phyloP scores from a whole-genome alignment of 768 basidiomycete species.

The Amanita exitialis region DNA sequence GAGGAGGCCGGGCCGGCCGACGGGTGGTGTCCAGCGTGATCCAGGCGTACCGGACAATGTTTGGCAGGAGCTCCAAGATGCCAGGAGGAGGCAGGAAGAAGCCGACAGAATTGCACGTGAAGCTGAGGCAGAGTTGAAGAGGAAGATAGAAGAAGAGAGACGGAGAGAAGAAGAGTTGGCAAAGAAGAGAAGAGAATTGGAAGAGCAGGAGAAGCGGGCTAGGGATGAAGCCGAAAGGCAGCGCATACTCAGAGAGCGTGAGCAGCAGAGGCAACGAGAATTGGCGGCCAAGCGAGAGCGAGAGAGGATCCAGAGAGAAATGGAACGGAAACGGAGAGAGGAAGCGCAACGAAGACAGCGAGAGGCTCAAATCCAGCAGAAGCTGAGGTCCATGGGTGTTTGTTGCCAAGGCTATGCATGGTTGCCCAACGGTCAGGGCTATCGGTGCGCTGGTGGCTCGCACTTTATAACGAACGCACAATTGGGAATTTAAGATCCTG shows the following conservation, averaged over 20 bases:
- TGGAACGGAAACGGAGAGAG: conserved; percentile 9
- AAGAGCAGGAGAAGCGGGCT: conserved; percentile 15
- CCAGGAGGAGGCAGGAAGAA: conserved; percentile 22
- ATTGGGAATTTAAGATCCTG: conserved; percentile 6
- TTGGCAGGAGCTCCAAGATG: conserved; percentile 40
- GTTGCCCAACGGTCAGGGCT: conserved; percentile 12
- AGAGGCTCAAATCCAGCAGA: conserved; percentile 33
- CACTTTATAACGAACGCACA: conserved; percentile 14
- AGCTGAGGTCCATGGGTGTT: conserved; percentile 35
- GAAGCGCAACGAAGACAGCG: conserved; percentile 20
- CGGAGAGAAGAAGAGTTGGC: conserved; percentile 14
- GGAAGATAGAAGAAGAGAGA: conserved; percentile 14
- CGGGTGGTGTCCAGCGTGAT: conserved; percentile 25
- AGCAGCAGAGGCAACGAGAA: conserved; percentile 15
- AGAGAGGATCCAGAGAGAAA: conserved; percentile 9
- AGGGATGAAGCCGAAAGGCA: conserved; percentile 17
- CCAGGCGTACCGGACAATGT: conserved; percentile 38
- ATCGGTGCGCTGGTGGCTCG: conserved; percentile 18
- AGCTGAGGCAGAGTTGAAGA: conserved; percentile 13
- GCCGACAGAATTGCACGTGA: conserved; percentile 15
- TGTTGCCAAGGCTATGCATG: conserved; percentile 24
- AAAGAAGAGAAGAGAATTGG: conserved; percentile 12
- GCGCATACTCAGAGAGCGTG: conserved; percentile 20
- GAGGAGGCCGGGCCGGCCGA: neutral
- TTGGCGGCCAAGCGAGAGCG: conserved; percentile 11